Evolutionary conservation across 2,329 filamentous ascomycete species (phyloP).

Genomic region (Chaetomium sp.): DNA sequence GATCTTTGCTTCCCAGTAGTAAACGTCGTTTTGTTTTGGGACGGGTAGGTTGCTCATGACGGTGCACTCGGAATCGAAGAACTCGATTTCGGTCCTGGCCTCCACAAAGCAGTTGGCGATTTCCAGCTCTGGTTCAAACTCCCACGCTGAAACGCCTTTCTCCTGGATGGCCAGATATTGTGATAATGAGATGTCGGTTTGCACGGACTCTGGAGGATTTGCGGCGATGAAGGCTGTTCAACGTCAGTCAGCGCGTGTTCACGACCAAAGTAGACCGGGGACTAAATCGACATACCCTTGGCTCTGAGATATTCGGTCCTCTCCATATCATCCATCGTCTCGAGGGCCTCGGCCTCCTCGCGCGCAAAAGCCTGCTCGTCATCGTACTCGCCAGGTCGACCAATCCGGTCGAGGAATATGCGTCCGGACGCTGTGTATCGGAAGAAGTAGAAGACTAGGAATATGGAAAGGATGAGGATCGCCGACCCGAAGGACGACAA

Average conservation of each 20-base stretch:
- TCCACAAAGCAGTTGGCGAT: conserved; percentile 99
- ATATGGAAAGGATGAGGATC: conserved; percentile 76
- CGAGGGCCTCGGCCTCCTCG: conserved; percentile 93
- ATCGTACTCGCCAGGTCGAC: conserved; percentile 92
- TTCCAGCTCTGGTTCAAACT: conserved; percentile 98
- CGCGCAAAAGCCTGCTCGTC: conserved; percentile 93
- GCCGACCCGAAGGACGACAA: conserved; percentile 93
- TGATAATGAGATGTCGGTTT: conserved; percentile 95
- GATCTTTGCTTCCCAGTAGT: conserved; percentile 99
- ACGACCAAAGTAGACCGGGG: not conserved
- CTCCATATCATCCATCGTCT: conserved; percentile 92
- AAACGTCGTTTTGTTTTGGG: conserved; percentile 98
- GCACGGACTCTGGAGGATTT: conserved; percentile 91
- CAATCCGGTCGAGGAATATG: conserved; percentile 91
- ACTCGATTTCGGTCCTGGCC: conserved; percentile 93
- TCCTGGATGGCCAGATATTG: conserved; percentile 98
- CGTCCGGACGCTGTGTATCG: conserved; percentile 84
- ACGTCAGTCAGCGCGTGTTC: conserved; percentile 15
- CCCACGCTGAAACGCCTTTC: conserved; percentile 99
- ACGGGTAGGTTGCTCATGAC: conserved; percentile 96
- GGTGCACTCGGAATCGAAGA: conserved; percentile 97
- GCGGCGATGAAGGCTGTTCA: conserved; percentile 82
- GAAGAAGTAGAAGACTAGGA: conserved; percentile 88
- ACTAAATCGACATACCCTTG: conserved; percentile 66
- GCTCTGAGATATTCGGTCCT: conserved; percentile 89